Evolutionary conservation across 257 asterid genomes (phyloP), one percentile per base, ranked within the genome.

Genomic region (Scutellaria baicalensis): DNA sequence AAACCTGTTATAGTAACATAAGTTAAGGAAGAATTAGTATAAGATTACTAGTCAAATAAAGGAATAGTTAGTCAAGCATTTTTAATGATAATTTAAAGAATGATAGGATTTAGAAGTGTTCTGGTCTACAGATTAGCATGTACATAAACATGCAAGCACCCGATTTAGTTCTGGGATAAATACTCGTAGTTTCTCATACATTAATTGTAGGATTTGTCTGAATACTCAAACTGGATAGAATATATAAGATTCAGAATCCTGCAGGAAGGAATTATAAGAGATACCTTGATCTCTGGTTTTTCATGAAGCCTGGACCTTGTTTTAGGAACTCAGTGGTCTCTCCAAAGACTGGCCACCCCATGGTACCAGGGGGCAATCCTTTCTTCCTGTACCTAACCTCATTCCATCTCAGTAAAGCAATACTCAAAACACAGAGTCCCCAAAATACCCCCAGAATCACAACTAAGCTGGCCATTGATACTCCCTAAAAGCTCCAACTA

Each of bases 271-370:
- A 47, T 56, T 17, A 68, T 23, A 48, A 23, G 17, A 44, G 23
- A 65, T 61, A 94, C 98, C 98, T 94, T 77, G 97, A 77, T 88
- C 97, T 89, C 78, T 94, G 95, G 77, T 74, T 87, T 76, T 78
- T 91, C 99, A 94, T 89, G 84, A 94, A 94, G 73, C 64, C 80
- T 31, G 99, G 99, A 9, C 99, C 99, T 64, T 85, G 99, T 62
- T 89, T 94, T 1, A 94, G 86, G 79, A 94, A 94, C 84, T 89
- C 99, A 1, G 99, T 88, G 3, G 99, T 94, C 77, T 94, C 99
- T 45, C 99, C 99, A 52, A 94, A 87, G 68, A 94, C 80, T 33
- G 98, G 99, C 99, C 99, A 94, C 11, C 99, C 99, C 99, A 91
- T 94, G 71, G 97, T 91, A 35, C 99, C 99, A 33, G 96, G 98